Percentiles rank a stretch among this genome's conserved stretches.
Evolutionary conservation across 2,329 filamentous ascomycete species (phyloP).

Genomic region (Lecanicillium sp.): DNA sequence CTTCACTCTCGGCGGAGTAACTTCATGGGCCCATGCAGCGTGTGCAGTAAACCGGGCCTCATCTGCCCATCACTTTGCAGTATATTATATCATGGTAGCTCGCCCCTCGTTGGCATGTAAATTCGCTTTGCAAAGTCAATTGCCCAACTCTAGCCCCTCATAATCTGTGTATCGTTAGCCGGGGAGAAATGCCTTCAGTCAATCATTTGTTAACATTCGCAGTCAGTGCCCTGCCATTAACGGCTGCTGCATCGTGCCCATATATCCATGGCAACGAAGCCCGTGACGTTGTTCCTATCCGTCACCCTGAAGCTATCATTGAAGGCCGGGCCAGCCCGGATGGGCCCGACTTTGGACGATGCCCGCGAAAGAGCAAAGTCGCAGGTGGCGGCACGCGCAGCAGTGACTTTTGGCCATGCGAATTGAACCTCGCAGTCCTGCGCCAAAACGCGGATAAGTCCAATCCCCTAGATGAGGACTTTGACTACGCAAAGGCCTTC

Average conservation of each 20-base stretch:
- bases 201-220: slow-evolving; percentile 8
- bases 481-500: slow-evolving; percentile 69
- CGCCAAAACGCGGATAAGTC: slow-evolving; percentile 60
- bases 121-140: background rate
- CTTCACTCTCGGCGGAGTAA: background rate
- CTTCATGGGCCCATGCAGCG: background rate
- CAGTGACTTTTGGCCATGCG: slow-evolving; percentile 68
- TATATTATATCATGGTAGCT: slow-evolving; percentile 3
- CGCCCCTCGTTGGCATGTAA: background rate
- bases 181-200: background rate
- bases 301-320: slow-evolving; percentile 11
- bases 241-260: slow-evolving; percentile 7
- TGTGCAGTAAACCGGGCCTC: slow-evolving; percentile 1
- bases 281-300: background rate
- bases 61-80: background rate
- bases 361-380: slow-evolving; percentile 27
- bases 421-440: slow-evolving; percentile 62
- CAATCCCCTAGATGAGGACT: slow-evolving; percentile 59
- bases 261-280: slow-evolving; percentile 12
- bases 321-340: background rate
- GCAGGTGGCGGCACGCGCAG: slow-evolving; percentile 62
- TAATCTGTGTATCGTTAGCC: background rate
- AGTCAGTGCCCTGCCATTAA: slow-evolving; percentile 2
- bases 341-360: slow-evolving; percentile 9
- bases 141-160: background rate